phyloP scores from a whole-genome alignment of 2,329 filamentous ascomycete species.

The Verticillium isaacii region DNA sequence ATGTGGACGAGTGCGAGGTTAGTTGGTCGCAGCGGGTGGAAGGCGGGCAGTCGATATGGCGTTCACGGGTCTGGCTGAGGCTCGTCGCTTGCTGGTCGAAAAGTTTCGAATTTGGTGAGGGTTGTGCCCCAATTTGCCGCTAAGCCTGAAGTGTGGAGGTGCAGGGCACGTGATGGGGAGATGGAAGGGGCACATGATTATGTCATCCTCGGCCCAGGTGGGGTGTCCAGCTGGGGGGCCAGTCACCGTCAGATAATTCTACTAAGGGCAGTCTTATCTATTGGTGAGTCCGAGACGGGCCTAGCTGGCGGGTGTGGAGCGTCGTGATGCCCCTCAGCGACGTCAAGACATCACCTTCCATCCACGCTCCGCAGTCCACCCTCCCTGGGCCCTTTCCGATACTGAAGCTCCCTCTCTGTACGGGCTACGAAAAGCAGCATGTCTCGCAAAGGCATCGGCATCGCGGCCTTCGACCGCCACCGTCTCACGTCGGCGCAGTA shows the following conservation, averaged over 20 bases:
- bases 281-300: background rate
- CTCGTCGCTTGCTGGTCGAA: background rate
- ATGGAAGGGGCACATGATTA: background rate
- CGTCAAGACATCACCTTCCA: too few relatives aligned
- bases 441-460: conserved; percentile 80
- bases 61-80: conserved; percentile 2
- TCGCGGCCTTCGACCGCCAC: conserved; percentile 83
- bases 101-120: conserved; percentile 8
- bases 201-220: background rate
- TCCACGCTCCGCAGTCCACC: too few relatives aligned
- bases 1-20: conserved; percentile 8
- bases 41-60: background rate
- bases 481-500: conserved; percentile 84
- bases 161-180: conserved; percentile 6
- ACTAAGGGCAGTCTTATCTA: background rate
- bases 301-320: too few relatives aligned
- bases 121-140: conserved; percentile 7
- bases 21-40: conserved; percentile 8
- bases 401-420: background rate
- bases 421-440: conserved; percentile 27
- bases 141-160: conserved; percentile 1
- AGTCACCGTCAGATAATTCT: too few relatives aligned
- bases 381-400: too few relatives aligned
- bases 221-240: too few relatives aligned
- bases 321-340: too few relatives aligned